Evolutionary conservation across 1,139 yeast genomes (phyloP).

Genomic region (Candida sp.): DNA sequence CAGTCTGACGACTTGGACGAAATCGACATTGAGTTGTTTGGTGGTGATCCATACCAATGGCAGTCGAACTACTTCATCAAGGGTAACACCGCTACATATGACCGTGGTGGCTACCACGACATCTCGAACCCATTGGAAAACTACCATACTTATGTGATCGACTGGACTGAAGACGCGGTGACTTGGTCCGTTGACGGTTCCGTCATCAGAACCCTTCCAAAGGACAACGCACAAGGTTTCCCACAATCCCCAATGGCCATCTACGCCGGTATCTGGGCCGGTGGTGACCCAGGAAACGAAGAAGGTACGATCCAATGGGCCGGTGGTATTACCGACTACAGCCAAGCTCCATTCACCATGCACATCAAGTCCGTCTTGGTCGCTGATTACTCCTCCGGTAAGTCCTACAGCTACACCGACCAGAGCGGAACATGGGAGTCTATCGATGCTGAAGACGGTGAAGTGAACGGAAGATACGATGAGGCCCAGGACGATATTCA

Average conservation of each 20-base stretch:
- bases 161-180: constrained; percentile 71
- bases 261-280: constrained; percentile 79
- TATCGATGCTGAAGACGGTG: constrained; percentile 66
- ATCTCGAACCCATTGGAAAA: constrained; percentile 52
- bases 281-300: constrained; percentile 71
- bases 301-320: constrained; percentile 86
- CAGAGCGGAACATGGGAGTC: constrained; percentile 71
- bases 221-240: constrained; percentile 60
- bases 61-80: constrained; percentile 85
- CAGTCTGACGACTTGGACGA: constrained; percentile 91
- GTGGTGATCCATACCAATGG: constrained; percentile 71
- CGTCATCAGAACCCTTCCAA: constrained; percentile 59
- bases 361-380: constrained; percentile 62
- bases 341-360: constrained; percentile 73
- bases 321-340: constrained; percentile 75
- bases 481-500: constrained; percentile 55
- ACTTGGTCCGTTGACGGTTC: constrained; percentile 68
- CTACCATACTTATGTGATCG: constrained; percentile 80
- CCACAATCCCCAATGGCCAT: constrained; percentile 84
- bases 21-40: constrained; percentile 85
- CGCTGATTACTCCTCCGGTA: constrained; percentile 82
- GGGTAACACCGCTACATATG: constrained; percentile 77
- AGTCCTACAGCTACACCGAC: constrained; percentile 66
- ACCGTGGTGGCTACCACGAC: constrained; percentile 75
- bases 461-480: constrained; percentile 60